Evolutionary conservation across 2,329 filamentous ascomycete species (phyloP), one percentile per base, ranked within the genome.

Genomic region (Colletotrichum abscissum): DNA sequence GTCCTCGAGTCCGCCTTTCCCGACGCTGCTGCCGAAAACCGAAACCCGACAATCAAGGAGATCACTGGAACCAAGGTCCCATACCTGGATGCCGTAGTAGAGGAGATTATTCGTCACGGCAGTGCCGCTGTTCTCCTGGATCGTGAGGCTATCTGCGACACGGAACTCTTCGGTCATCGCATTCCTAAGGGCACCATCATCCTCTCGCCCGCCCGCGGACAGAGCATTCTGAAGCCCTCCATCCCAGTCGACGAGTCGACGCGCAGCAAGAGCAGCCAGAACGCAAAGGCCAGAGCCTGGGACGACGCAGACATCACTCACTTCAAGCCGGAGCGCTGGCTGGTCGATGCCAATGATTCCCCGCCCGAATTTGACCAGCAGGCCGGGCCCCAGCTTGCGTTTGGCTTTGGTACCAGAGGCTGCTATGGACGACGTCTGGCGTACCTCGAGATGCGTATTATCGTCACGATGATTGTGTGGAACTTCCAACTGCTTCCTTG

Each of bases 381-480:
- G 55, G 81, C 83, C 1, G 83, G 83, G 0, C 83, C 82, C 0
- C 77, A 67, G 6, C 74, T 83, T 49, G 75, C 79, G 0, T 86
- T 85, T 74, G 81, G 82, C 0, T 52, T 78, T 5, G 84, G 84
- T 0, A 77, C 79, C 6, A 74, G 84, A 4, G 80, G 80, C 3
- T 86, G 84, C 66, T 85, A 80, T 60, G 84, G 84, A 0, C 79
- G 78, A 69, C 79, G 76, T 69, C 72, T 85, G 69, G 84, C 81
- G 0, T 77, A 82, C 52, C 38, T 83, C 56, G 76, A 82, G 73
- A 57, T 85, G 72, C 78, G 78, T 42, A 79, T 82, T 19, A 72
- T 81, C 56, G 76, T 82, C 26, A 80, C 79, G 11, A 69, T 84
- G 63, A 74, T 84, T 35, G 74, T 82, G 3, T 85, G 83, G 84